Percentiles rank a stretch among this genome's conserved stretches.
These are phyloP conservation scores for Leishmania lainsoni DNA, from an alignment of 208 protist species.

Conservation along the genomic window DNA sequence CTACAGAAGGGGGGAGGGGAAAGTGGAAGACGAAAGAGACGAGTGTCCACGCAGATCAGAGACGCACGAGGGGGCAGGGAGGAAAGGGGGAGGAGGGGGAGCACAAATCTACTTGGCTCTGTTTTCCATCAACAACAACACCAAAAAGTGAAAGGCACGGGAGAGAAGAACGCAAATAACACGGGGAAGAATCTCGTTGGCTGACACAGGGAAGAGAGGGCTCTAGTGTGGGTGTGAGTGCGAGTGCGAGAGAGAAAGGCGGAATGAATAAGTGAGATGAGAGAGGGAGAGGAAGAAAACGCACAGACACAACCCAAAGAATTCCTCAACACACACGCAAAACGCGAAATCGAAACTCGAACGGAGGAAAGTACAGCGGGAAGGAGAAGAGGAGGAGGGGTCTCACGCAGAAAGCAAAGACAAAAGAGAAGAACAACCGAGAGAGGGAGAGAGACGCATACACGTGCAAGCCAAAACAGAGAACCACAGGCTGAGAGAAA, in stretches of 20 bases:
- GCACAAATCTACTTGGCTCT: slow-evolving; percentile 2
- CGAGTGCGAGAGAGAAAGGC: slow-evolving; percentile 7
- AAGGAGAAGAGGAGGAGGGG: neutral
- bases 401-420: slow-evolving; percentile 9
- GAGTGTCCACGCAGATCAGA: neutral
- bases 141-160: neutral
- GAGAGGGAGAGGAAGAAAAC: neutral
- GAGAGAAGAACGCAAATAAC: neutral
- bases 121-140: slow-evolving; percentile 1
- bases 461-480: no score
- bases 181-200: neutral
- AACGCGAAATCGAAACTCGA: slow-evolving; percentile 10
- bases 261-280: neutral
- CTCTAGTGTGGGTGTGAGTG: slow-evolving; percentile 2
- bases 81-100: neutral
- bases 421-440: neutral
- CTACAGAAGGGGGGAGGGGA: neutral
- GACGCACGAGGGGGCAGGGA: neutral
- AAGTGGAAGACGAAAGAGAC: neutral
- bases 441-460: neutral
- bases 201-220: neutral
- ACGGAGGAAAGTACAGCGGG: slow-evolving; percentile 1
- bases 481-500: neutral
- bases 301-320: neutral
- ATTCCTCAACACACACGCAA: slow-evolving; percentile 12